Conservation (phyloP, 768 basidiomycete genomes). For the Boletus sp. region DNA sequence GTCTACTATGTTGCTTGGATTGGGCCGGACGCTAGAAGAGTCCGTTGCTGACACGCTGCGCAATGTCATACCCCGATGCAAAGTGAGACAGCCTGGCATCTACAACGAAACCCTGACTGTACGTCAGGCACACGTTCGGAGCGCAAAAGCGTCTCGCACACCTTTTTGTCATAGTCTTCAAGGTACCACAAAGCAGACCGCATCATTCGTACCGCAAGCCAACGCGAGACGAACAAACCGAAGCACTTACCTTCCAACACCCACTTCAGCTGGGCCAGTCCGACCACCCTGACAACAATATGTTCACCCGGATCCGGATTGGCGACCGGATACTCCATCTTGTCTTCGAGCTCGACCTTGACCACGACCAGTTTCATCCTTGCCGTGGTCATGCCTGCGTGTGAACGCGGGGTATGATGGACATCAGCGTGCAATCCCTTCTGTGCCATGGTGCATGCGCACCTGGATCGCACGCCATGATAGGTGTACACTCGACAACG, state of each 20-base stretch:
- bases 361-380: slow-evolving; percentile 87
- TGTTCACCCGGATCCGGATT: slow-evolving; percentile 86
- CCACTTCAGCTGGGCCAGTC: slow-evolving; percentile 56
- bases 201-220: not conserved
- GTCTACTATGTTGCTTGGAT: not conserved
- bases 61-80: slow-evolving; percentile 65
- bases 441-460: not conserved
- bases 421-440: not conserved
- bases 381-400: slow-evolving; percentile 84
- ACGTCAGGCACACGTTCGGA: not conserved
- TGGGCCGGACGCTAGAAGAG: slow-evolving; percentile 14
- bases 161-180: slow-evolving; percentile 59
- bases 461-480: slow-evolving; percentile 74
- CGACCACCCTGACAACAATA: slow-evolving; percentile 71
- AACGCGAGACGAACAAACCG: not conserved
- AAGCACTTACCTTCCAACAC: slow-evolving; percentile 61
- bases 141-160: slow-evolving; percentile 20
- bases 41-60: slow-evolving; percentile 35
- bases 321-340: slow-evolving; percentile 65
- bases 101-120: slow-evolving; percentile 53
- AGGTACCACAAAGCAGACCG: not conserved
- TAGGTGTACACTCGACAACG: slow-evolving; percentile 59
- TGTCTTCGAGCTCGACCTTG: slow-evolving; percentile 60
- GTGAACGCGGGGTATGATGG: not conserved
- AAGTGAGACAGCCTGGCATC: slow-evolving; percentile 80